A percentile compares a stretch with the other conserved stretches of the same genome.
phyloP scores from a whole-genome alignment of 441 rosid genomes.

The Euphorbia schlechtendalii region DNA sequence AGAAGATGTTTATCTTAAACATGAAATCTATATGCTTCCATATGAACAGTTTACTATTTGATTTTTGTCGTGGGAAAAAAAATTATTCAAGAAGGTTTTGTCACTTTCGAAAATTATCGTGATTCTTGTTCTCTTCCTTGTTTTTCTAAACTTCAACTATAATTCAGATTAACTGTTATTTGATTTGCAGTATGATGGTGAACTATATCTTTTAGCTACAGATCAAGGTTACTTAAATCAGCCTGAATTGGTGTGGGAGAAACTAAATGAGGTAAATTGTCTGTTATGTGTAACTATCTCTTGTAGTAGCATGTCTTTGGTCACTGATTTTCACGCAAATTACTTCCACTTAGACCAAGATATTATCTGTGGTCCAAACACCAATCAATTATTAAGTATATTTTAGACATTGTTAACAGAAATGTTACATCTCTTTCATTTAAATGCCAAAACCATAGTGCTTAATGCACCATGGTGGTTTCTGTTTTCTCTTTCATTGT shows the following conservation, averaged over 20 bases:
- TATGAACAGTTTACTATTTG: background rate
- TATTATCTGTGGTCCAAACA: background rate
- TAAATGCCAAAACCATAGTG: too few species aligned
- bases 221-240: constrained; percentile 96
- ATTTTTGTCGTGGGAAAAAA: background rate
- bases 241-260: constrained; percentile 96
- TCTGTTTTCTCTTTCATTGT: background rate
- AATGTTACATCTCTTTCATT: too few species aligned
- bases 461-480: background rate
- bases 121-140: background rate
- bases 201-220: constrained; percentile 98
- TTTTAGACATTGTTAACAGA: too few species aligned
- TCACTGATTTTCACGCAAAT: too few species aligned
- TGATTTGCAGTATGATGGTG: constrained; percentile 73
- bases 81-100: background rate
- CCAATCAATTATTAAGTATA: background rate
- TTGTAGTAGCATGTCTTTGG: background rate
- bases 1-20: background rate
- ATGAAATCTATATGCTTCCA: background rate
- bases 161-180: constrained; percentile 10
- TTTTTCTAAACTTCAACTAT: constrained; percentile 2
- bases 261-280: constrained; percentile 74
- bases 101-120: background rate
- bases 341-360: constrained; percentile 3
- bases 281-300: constrained; percentile 4